Conservation (phyloP, 345 rosid genomes). For the Lumnitzera racemosa region DNA sequence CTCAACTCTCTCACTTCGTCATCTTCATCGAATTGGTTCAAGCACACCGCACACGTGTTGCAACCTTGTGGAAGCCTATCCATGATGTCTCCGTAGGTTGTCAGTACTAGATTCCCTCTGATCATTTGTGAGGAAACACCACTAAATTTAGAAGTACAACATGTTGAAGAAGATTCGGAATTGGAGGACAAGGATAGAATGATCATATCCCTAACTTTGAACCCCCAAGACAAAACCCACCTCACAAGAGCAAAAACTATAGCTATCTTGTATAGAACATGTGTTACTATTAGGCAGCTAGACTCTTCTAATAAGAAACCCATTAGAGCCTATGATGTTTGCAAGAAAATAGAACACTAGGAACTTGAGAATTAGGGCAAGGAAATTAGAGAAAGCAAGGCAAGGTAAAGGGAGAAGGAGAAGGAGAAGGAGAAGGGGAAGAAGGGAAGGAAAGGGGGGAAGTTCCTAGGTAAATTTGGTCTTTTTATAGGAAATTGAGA, state of each 20-base stretch:
- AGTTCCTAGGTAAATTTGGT: not conserved
- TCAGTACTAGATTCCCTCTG: slow-evolving; percentile 42
- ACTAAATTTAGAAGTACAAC: too few species aligned
- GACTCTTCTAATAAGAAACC: slow-evolving; percentile 65
- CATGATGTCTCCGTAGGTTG: slow-evolving; percentile 51
- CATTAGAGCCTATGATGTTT: slow-evolving; percentile 22
- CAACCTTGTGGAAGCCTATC: slow-evolving; percentile 23
- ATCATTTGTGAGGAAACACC: slow-evolving; percentile 39
- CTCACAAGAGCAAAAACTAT: slow-evolving; percentile 54
- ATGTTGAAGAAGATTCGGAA: slow-evolving; percentile 7
- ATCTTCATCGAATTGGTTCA: slow-evolving; percentile 33
- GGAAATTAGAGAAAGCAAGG: not conserved
- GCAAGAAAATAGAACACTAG: not conserved
- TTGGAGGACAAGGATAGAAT: slow-evolving; percentile 6
- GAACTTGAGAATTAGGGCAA: not conserved
- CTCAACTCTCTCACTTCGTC: slow-evolving; percentile 77
- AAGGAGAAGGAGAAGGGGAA: not conserved
- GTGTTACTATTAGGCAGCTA: slow-evolving; percentile 32
- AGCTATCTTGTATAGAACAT: slow-evolving; percentile 70
- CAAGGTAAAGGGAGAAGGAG: not conserved
- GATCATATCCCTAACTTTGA: slow-evolving; percentile 38
- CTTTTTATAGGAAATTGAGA: too few species aligned
- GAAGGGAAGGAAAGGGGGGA: slow-evolving; percentile 19
- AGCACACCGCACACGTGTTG: slow-evolving; percentile 82
- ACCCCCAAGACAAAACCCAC: slow-evolving; percentile 60